Evolutionary conservation across 768 basidiomycete species (phyloP).

Genomic region (Amanita muscaria): DNA sequence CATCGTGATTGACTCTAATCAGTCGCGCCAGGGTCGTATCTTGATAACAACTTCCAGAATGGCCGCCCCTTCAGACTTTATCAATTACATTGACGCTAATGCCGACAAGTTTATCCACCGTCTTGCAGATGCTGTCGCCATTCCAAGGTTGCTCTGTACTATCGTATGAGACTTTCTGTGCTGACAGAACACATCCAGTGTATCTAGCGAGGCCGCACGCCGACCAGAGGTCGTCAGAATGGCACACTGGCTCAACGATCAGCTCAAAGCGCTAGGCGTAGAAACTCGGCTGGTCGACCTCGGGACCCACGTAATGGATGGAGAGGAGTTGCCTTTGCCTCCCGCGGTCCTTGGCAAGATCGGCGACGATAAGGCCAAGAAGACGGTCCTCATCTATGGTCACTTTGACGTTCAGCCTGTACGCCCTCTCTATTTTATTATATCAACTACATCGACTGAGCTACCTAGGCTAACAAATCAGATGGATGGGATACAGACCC

Average conservation of each 20-base stretch:
- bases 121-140: conserved; percentile 73
- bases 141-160: conserved; percentile 48
- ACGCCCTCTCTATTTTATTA: conserved; percentile 13
- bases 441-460: neutral
- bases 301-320: conserved; percentile 62
- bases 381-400: conserved; percentile 88
- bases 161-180: neutral
- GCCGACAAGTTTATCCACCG: conserved; percentile 68
- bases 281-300: conserved; percentile 67
- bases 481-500: conserved; percentile 91
- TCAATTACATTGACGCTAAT: conserved; percentile 56
- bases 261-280: conserved; percentile 73
- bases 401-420: conserved; percentile 96
- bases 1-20: too few species aligned
- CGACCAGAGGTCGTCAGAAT: conserved; percentile 77
- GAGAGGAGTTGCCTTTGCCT: conserved; percentile 64
- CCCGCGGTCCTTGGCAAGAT: conserved; percentile 77
- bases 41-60: conserved; percentile 20
- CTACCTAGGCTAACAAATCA: conserved; percentile 30
- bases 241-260: conserved; percentile 70
- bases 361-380: conserved; percentile 82
- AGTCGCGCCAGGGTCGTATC: neutral
- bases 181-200: conserved; percentile 27
- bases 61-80: conserved; percentile 41
- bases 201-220: conserved; percentile 62